These are phyloP conservation scores for Aureobasidium sp. DNA, from an alignment of 2,329 filamentous ascomycete species.

Conservation along the genomic window DNA sequence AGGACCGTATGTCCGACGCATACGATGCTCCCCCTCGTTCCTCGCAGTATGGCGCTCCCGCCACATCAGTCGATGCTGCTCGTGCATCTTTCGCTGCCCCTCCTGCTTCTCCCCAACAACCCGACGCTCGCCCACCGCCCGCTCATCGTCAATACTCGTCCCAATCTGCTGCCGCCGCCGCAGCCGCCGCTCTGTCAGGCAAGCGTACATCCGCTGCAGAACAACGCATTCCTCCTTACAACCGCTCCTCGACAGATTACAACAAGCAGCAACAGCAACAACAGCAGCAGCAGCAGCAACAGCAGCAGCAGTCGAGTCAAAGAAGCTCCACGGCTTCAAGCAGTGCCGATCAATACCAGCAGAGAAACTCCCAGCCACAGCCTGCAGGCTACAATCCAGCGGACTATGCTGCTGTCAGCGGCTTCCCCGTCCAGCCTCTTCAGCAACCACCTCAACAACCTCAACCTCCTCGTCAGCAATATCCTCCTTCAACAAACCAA, in stretches of 20 bases:
- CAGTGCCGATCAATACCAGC: conserved; percentile 9
- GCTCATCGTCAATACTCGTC: conserved; percentile 43
- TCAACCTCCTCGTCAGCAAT: conserved; percentile 29
- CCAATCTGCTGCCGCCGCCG: conserved; percentile 39
- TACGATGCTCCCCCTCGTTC: conserved; percentile 30
- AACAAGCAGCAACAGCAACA: conserved; percentile 17
- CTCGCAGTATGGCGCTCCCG: background rate
- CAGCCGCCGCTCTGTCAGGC: conserved; percentile 29
- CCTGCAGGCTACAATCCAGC: conserved; percentile 61
- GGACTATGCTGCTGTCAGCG: conserved; percentile 53
- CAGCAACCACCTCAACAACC: conserved; percentile 36
- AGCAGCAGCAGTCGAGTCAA: background rate
- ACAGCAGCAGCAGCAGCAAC: too few species aligned
- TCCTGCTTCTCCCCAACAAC: conserved; percentile 32
- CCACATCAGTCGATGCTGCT: conserved; percentile 39
- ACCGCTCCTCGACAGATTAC: conserved; percentile 37
- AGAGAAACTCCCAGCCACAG: conserved; percentile 31
- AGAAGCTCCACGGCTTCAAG: conserved; percentile 19
- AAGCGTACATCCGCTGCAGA: conserved; percentile 36
- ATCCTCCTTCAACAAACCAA: conserved; percentile 42
- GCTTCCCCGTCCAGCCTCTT: conserved; percentile 27
- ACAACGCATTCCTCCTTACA: conserved; percentile 28
- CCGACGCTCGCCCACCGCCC: conserved; percentile 38
- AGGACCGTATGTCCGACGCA: conserved; percentile 31
- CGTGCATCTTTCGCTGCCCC: conserved; percentile 34